Conservation (phyloP, 768 basidiomycete genomes). For the Amylocystis lapponica region DNA sequence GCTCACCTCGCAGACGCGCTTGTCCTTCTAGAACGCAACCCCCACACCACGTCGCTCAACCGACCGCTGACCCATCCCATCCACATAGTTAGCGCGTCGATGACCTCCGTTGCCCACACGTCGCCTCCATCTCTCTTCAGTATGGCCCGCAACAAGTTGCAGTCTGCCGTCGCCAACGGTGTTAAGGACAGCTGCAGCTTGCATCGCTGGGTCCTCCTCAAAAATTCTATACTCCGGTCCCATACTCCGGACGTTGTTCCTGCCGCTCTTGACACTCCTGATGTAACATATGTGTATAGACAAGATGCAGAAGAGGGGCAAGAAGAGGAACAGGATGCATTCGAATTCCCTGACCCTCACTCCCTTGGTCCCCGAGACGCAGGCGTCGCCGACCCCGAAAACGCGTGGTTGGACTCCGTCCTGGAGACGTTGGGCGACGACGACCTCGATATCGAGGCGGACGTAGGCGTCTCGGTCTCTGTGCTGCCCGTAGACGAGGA, state of each 20-base stretch:
- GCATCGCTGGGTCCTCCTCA: conserved; percentile 83
- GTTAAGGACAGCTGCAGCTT: conserved; percentile 64
- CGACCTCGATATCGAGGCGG: conserved; percentile 42
- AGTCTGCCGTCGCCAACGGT: conserved; percentile 47
- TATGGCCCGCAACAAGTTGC: conserved; percentile 72
- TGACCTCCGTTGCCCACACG: conserved; percentile 16
- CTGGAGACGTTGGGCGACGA: conserved; percentile 69
- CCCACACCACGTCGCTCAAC: conserved; percentile 22
- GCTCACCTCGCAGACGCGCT: conserved; percentile 1
- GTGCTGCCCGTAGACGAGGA: conserved; percentile 63
- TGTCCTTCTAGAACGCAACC: conserved; percentile 17
- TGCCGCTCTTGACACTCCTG: conserved; percentile 15
- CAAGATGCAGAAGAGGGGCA: conserved; percentile 38
- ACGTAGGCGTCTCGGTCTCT: conserved; percentile 33
- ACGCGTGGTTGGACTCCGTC: conserved; percentile 78
- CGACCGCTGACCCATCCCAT: conserved; percentile 29
- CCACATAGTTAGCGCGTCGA: conserved; percentile 19
- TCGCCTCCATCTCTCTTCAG: conserved; percentile 47
- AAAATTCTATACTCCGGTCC: conserved; percentile 70
- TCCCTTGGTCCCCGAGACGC: conserved; percentile 39
- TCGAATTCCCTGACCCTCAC: conserved; percentile 78
- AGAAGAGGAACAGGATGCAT: conserved; percentile 57
- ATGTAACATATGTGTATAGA: conserved; percentile 32
- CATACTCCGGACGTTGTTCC: conserved; percentile 31
- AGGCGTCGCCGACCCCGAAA: conserved; percentile 51